Percentiles rank a stretch among this genome's conserved stretches.
Conservation (phyloP, 169 alveolate species). For the Plasmodium vinckei region DNA sequence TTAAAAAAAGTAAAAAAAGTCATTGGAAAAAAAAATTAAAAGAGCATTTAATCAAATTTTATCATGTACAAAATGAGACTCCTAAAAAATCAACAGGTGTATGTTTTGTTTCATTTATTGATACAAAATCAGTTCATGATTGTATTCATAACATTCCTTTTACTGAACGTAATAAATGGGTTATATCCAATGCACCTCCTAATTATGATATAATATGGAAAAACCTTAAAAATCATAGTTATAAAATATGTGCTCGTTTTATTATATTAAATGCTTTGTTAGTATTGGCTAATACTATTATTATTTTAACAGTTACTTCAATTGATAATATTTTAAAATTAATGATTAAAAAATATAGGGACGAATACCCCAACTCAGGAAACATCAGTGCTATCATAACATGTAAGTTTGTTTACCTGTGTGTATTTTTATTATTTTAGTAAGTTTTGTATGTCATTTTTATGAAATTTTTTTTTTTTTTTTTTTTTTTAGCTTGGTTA, state of each 20-base stretch:
- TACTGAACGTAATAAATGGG: slow-evolving; percentile 63
- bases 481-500: slow-evolving; percentile 46
- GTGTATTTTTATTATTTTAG: not conserved
- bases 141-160: slow-evolving; percentile 71
- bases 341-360: slow-evolving; percentile 27
- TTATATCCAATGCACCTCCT: slow-evolving; percentile 70
- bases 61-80: slow-evolving; percentile 60
- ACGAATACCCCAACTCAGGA: slow-evolving; percentile 39
- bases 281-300: slow-evolving; percentile 50
- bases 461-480: slow-evolving; percentile 1
- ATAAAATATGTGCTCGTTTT: slow-evolving; percentile 63
- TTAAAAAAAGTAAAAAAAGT: slow-evolving; percentile 61
- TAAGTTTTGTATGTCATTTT: not conserved
- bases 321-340: slow-evolving; percentile 59
- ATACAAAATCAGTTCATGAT: slow-evolving; percentile 71
- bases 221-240: slow-evolving; percentile 50
- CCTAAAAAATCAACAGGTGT: slow-evolving; percentile 75
- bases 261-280: slow-evolving; percentile 45
- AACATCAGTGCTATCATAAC: slow-evolving; percentile 31
- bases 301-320: slow-evolving; percentile 47
- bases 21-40: slow-evolving; percentile 72
- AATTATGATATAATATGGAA: slow-evolving; percentile 74
- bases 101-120: slow-evolving; percentile 70
- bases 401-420: not conserved
- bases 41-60: slow-evolving; percentile 65